Conservation (phyloP, 2,329 filamentous ascomycete species). For the Aspergillus floridensis region DNA sequence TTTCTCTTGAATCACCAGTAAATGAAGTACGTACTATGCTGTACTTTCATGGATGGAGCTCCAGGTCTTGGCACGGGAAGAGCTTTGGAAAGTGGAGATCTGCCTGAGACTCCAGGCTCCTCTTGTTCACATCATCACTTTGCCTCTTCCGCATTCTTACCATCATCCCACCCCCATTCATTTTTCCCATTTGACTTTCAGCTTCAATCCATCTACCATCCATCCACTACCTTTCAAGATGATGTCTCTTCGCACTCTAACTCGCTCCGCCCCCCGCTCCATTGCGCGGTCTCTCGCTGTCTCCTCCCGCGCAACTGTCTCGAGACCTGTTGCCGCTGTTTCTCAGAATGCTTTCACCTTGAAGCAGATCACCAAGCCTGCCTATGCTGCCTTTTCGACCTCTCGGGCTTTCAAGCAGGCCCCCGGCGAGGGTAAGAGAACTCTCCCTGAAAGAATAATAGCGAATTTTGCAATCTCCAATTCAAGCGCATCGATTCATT, state of each 20-base stretch:
- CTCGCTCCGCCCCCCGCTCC: constrained; percentile 65
- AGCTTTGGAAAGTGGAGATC: constrained; percentile 18
- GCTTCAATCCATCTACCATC: constrained; percentile 21
- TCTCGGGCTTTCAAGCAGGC: constrained; percentile 42
- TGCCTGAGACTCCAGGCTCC: background rate
- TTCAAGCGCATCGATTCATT: background rate
- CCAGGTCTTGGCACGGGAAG: constrained; percentile 22
- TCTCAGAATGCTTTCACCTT: constrained; percentile 52
- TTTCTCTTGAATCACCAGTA: no score
- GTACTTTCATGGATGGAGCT: background rate
- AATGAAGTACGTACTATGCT: background rate
- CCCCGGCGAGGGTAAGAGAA: constrained; percentile 46
- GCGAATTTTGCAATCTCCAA: no score
- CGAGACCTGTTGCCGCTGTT: constrained; percentile 49
- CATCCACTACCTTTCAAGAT: constrained; percentile 43
- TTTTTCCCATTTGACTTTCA: constrained; percentile 12
- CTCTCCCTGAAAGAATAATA: background rate
- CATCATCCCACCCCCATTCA: constrained; percentile 15
- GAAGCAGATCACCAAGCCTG: constrained; percentile 43
- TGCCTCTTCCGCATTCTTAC: constrained; percentile 11
- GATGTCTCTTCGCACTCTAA: constrained; percentile 66
- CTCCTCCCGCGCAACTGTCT: constrained; percentile 45
- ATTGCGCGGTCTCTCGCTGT: constrained; percentile 57
- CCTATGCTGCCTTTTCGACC: constrained; percentile 49
- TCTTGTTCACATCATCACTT: constrained; percentile 28